Conservation (phyloP, 495 filamentous ascomycete genomes). For the Penicillium malachiteum region DNA sequence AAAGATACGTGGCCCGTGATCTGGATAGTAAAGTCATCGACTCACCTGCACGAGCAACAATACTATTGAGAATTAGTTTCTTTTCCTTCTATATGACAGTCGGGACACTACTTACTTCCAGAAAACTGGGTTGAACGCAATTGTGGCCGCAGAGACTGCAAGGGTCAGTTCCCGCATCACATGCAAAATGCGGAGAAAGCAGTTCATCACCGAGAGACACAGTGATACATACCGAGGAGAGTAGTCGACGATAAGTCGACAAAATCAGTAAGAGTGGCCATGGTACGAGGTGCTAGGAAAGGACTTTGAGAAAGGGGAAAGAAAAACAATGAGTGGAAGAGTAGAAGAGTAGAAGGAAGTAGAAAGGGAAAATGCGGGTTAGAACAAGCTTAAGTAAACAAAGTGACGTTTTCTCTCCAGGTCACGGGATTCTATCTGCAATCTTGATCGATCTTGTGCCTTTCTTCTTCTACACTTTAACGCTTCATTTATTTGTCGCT, state of each 20-base stretch:
- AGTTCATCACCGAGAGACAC: slow-evolving; percentile 13
- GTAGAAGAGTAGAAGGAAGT: slow-evolving; percentile 7
- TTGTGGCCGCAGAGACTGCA: slow-evolving; percentile 47
- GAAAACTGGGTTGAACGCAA: slow-evolving; percentile 57
- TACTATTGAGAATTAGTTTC: slow-evolving; percentile 21
- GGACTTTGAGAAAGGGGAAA: neutral
- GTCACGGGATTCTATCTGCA: slow-evolving; percentile 6
- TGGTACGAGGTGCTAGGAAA: slow-evolving; percentile 10
- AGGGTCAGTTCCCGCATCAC: slow-evolving; percentile 34
- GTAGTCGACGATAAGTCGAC: slow-evolving; percentile 48
- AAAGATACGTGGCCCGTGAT: neutral
- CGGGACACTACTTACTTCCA: slow-evolving; percentile 49
- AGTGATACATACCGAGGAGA: slow-evolving; percentile 43
- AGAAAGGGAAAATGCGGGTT: neutral
- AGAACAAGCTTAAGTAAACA: slow-evolving; percentile 31
- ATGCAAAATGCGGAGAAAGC: slow-evolving; percentile 29
- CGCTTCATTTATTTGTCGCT: too few species aligned
- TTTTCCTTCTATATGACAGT: too few species aligned
- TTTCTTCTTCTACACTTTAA: neutral
- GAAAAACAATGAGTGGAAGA: slow-evolving; percentile 7
- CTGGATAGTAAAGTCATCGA: slow-evolving; percentile 3
- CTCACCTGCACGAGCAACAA: slow-evolving; percentile 49
- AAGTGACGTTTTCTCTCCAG: slow-evolving; percentile 21
- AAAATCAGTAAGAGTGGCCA: slow-evolving; percentile 41
- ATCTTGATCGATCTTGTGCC: neutral